Evolutionary conservation across 306 rosid species (phyloP), one percentile per base, ranked within the genome.

Genomic region (Astragalus glycyphyllos): DNA sequence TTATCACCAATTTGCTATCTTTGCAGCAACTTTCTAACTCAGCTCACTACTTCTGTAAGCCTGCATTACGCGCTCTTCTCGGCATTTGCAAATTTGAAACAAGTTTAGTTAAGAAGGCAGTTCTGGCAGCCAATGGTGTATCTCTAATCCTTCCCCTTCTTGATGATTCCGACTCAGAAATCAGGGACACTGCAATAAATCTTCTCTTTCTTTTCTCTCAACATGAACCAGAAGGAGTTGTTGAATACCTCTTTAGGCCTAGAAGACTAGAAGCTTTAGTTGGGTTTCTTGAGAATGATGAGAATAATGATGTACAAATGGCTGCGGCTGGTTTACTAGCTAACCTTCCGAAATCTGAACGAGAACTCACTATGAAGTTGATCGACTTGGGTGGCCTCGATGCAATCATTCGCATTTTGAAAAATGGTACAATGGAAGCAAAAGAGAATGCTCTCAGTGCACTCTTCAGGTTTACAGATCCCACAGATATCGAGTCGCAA

Each of bases 271-370:
- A 90, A 77, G 97, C 89, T 53, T 81, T 90, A 51, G 90, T 88
- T 47, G 90, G 97, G 12, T 86, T 86, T 71, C 90, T 90, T 40
- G 90, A 88, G 79, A 84, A 65, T 26, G 86, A 83, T 10, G 88
- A 83, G 5, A 84, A 90, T 17, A 74, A 74, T 23, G 76, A 84
- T 75, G 95, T 88, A 10, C 89, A 82, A 64, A 85, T 88, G 82
- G 92, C 97, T 53, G 94, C 97, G 13, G 89, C 97, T 10, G 97
- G 97, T 59, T 72, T 90, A 62, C 78, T 90, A 50, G 97, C 90
- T 20, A 88, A 90, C 81, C 85, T 90, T 6, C 95, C 95, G 11
- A 90, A 84, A 82, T 84, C 92, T n/a, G 92, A 90, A 69, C 59
- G 49, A 78, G 56, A 77, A 55, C 82, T 90, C 40, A 90, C 92